Conservation (phyloP, 1,139 yeast genomes). For the Suhomyces ambrosiae region DNA sequence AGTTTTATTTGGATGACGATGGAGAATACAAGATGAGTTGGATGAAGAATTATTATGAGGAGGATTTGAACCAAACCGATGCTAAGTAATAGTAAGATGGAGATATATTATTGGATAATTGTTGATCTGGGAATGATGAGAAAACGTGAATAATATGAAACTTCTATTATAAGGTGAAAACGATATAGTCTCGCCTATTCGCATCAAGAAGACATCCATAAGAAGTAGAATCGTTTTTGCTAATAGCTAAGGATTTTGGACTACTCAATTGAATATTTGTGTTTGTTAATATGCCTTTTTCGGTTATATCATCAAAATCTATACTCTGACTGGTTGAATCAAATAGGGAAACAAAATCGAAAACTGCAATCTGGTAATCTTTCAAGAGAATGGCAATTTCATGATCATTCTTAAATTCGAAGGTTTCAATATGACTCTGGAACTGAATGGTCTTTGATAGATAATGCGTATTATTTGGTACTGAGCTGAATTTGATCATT, state of each 20-base stretch:
- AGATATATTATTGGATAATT: no score
- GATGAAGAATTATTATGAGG: slow-evolving; percentile 29
- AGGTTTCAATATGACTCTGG: slow-evolving; percentile 11
- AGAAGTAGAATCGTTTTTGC: slow-evolving; percentile 20
- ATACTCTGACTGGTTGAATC: not conserved
- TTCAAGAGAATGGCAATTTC: slow-evolving; percentile 18
- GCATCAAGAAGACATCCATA: slow-evolving; percentile 46
- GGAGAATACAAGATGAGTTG: slow-evolving; percentile 25
- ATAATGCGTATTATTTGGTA: no score
- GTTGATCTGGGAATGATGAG: no score
- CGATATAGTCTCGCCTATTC: slow-evolving; percentile 39
- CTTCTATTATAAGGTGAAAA: slow-evolving; percentile 23
- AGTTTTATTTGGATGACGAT: slow-evolving; percentile 29
- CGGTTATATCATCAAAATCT: slow-evolving; percentile 3
- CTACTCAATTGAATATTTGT: slow-evolving; percentile 14
- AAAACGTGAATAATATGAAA: no score
- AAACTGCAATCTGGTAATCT: slow-evolving; percentile 13
- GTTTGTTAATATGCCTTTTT: slow-evolving; percentile 8
- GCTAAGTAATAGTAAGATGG: no score
- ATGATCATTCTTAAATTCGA: slow-evolving; percentile 17
- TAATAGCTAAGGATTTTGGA: slow-evolving; percentile 32
- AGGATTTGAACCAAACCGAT: slow-evolving; percentile 2
- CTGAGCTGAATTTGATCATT: slow-evolving; percentile 6
- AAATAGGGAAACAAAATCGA: slow-evolving; percentile 14
- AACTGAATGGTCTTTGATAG: slow-evolving; percentile 2